Base-by-base conservation (phyloP, 2,329 filamentous ascomycete species). In the Colletotrichum sp. region DNA sequence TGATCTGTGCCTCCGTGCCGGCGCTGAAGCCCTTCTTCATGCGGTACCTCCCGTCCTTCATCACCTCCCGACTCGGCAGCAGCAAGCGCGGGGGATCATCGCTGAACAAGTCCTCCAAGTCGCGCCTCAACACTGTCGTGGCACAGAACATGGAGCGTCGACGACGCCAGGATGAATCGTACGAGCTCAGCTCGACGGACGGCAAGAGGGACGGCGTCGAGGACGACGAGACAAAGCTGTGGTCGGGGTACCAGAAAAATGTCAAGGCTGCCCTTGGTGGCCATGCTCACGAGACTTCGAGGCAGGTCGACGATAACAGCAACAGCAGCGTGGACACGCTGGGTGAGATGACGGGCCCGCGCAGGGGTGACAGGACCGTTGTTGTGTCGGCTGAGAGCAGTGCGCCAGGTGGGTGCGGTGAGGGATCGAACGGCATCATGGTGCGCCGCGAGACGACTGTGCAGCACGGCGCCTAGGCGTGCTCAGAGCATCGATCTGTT, bases 1-100 rank as follows among this genome's bases (percentile, higher is more conserved):
- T 79, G 13, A 60, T 75, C 16, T 75, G 72, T 32, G 75, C 68
- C 48, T 64, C 72, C 4, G 72, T 68, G 6, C 75, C 78, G 12
- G 76, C 73, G 12, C 60, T 77, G 13, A 74, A 78, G 57, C 77
- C 78, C 9, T 78, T 79, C 69, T 74, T 78, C 52, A 69, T 75
- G 43, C 77, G 71, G 6, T 78, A 78, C 64, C 73, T 79, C 34
- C 76, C 76, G 4, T 24, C 66, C 36, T 32, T 78, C 21, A 34
- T 78, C 60, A 26, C n/a, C 26, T 67, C 74, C 9, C 69, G 60
- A 24, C n/a, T 66, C 9, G 43, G 67, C 32, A 58, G 43, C 69
- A 63, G 34, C 34, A 63, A 58, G 30, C 36, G 28, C 12, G 43
- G 32, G 21, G 43, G 13, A 8, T 65, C 60, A 7, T 55, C 36